phyloP scores from a whole-genome alignment of 371 early-diverging fungal genomes.

The Mucor lusitanicus region DNA sequence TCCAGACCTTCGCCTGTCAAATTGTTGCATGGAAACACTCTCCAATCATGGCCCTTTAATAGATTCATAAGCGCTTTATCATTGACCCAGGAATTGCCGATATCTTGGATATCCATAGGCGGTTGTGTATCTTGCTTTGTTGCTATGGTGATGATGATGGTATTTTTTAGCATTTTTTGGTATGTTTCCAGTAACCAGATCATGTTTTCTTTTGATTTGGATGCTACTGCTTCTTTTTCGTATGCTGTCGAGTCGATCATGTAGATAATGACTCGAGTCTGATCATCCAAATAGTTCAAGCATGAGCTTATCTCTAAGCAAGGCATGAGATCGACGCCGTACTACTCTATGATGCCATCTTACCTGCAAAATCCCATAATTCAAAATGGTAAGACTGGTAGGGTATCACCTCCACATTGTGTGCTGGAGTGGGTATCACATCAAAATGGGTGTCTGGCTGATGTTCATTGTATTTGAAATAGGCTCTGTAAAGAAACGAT shows the following conservation, averaged over 20 bases:
- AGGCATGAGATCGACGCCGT: not conserved
- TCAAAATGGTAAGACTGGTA: constrained; percentile 24
- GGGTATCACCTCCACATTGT: constrained; percentile 38
- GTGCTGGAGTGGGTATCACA: constrained; percentile 30
- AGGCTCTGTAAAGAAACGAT: constrained; percentile 35
- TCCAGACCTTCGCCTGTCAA: constrained; percentile 28
- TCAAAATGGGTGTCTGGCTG: constrained; percentile 34
- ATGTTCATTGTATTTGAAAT: constrained; percentile 31
- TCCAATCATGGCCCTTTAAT: constrained; percentile 37
- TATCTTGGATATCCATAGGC: constrained; percentile 35
- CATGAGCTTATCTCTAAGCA: constrained; percentile 29
- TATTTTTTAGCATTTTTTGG: constrained; percentile 16
- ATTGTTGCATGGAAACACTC: constrained; percentile 34
- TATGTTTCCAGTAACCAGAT: constrained; percentile 27
- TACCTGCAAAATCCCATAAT: constrained; percentile 45
- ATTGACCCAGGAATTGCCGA: constrained; percentile 33
- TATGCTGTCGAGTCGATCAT: constrained; percentile 30
- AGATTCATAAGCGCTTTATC: constrained; percentile 18
- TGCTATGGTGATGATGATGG: constrained; percentile 36
- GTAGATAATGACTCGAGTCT: constrained; percentile 33
- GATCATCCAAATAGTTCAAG: constrained; percentile 21
- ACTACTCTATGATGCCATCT: not conserved
- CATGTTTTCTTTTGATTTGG: constrained; percentile 29
- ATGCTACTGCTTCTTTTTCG: constrained; percentile 15
- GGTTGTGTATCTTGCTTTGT: constrained; percentile 27